Percentiles rank a stretch among this genome's conserved stretches.
Evolutionary conservation across 1,284 basidiomycete species (phyloP).

Genomic region (Tylopilus sp.): DNA sequence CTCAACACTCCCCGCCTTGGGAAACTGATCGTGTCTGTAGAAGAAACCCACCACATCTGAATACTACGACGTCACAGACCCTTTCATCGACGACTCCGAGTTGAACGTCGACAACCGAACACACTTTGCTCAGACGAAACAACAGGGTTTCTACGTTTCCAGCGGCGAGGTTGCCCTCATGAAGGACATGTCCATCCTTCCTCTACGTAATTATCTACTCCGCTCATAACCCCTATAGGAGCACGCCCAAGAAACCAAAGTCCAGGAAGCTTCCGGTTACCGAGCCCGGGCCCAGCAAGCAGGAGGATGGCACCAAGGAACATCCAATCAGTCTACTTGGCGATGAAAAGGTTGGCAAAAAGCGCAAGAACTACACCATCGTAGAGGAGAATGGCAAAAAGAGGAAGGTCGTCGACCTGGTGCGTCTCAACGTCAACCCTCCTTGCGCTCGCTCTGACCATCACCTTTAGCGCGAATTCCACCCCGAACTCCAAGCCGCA

Average conservation of each 20-base stretch:
- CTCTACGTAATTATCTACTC: not conserved
- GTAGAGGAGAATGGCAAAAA: constrained; percentile 57
- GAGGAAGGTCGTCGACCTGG: constrained; percentile 63
- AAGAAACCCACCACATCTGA: constrained; percentile 59
- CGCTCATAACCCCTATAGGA: constrained; percentile 29
- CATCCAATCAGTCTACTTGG: constrained; percentile 44
- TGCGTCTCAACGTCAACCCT: constrained; percentile 28
- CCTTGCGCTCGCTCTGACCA: not conserved
- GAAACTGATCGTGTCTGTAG: constrained; percentile 26
- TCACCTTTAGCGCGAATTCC: constrained; percentile 50
- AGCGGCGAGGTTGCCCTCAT: constrained; percentile 80
- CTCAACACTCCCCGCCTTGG: not conserved
- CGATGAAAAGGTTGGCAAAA: constrained; percentile 39
- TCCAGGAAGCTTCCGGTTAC: constrained; percentile 45
- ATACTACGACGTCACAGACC: constrained; percentile 87
- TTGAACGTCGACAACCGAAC: constrained; percentile 85
- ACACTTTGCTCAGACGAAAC: constrained; percentile 88
- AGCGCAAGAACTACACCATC: constrained; percentile 48
- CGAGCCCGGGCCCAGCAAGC: constrained; percentile 19
- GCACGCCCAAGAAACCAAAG: constrained; percentile 62
- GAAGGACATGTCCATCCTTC: constrained; percentile 58
- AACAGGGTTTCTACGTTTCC: constrained; percentile 91
- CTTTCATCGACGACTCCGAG: constrained; percentile 97
- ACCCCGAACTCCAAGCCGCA: constrained; percentile 59
- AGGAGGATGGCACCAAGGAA: constrained; percentile 47